These are phyloP conservation scores for Melastoma candidum DNA, from an alignment of 441 rosid genomes.

Conservation along the genomic window DNA sequence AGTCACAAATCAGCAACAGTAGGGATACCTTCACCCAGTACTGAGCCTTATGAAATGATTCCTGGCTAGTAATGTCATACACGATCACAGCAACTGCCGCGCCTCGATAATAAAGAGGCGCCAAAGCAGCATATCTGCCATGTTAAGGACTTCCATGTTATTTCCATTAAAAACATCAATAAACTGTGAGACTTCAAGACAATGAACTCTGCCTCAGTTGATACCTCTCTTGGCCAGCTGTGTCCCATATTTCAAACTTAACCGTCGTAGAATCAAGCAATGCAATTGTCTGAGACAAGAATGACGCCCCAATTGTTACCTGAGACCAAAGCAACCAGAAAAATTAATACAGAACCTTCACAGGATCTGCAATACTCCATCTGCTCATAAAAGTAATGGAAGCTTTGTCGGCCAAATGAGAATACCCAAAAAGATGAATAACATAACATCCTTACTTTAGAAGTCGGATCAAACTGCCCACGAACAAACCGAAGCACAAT, in stretches of 20 bases:
- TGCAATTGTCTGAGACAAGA: slow-evolving; percentile 92
- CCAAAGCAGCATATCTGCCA: slow-evolving; percentile 85
- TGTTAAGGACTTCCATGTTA: too few relatives aligned
- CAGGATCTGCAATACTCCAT: too few relatives aligned
- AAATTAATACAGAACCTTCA: too few relatives aligned
- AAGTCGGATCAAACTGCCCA: slow-evolving; percentile 95
- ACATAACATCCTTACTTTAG: slow-evolving; percentile 42
- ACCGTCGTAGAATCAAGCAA: slow-evolving; percentile 96
- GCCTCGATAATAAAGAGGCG: slow-evolving; percentile 96
- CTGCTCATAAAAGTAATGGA: too few relatives aligned
- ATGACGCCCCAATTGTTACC: slow-evolving; percentile 98
- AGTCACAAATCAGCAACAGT: too few relatives aligned
- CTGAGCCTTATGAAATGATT: slow-evolving; percentile 84
- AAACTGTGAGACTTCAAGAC: neutral
- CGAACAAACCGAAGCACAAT: slow-evolving; percentile 96
- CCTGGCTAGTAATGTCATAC: slow-evolving; percentile 94
- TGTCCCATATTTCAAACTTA: slow-evolving; percentile 99
- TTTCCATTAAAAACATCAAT: too few relatives aligned
- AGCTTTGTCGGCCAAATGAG: too few relatives aligned
- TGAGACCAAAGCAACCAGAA: slow-evolving; percentile 14
- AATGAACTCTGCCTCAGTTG: neutral
- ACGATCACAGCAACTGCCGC: slow-evolving; percentile 95
- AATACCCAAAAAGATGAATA: neutral
- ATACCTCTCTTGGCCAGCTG: slow-evolving; percentile 99
- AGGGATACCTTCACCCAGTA: slow-evolving; percentile 87